These are phyloP conservation scores for Hordeum marinum DNA, from an alignment of 176 grass and related monocot genomes.

Conservation along the genomic window DNA sequence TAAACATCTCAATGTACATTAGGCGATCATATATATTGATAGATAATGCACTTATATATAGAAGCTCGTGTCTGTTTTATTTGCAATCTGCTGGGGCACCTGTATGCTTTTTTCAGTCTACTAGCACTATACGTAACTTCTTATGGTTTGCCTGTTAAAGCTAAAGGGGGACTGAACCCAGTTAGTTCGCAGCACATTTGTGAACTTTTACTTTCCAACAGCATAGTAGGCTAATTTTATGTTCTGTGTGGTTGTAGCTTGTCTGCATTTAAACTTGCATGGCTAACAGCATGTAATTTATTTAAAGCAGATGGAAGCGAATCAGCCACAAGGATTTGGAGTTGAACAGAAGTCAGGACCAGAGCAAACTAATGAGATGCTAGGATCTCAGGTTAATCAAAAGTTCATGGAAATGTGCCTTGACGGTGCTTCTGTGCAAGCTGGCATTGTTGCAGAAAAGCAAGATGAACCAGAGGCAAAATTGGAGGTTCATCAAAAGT, in stretches of 20 bases:
- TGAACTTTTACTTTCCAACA: constrained; percentile 19
- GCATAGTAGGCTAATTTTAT: constrained; percentile 15
- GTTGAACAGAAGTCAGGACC: constrained; percentile 18
- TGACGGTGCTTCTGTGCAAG: background rate
- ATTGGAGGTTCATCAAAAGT: constrained; percentile 2
- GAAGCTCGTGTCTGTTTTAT: background rate
- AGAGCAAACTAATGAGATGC: background rate
- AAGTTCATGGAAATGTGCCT: background rate
- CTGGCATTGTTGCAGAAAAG: constrained; percentile 1
- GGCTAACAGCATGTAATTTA: background rate
- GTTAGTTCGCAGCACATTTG: background rate
- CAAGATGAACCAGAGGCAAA: background rate
- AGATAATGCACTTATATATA: background rate
- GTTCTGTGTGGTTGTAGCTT: background rate
- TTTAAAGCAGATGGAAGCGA: constrained; percentile 25
- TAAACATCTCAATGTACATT: background rate
- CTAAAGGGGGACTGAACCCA: background rate
- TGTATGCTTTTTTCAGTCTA: background rate
- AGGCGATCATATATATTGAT: background rate
- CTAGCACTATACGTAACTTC: background rate
- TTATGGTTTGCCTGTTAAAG: background rate
- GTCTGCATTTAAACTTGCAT: background rate
- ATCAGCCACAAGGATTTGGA: background rate
- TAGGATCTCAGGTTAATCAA: background rate
- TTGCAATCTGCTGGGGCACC: background rate